Percentiles rank a stretch among this genome's conserved stretches.
Evolutionary conservation across 495 filamentous ascomycete species (phyloP).

Genomic region (Penicillium soppii): DNA sequence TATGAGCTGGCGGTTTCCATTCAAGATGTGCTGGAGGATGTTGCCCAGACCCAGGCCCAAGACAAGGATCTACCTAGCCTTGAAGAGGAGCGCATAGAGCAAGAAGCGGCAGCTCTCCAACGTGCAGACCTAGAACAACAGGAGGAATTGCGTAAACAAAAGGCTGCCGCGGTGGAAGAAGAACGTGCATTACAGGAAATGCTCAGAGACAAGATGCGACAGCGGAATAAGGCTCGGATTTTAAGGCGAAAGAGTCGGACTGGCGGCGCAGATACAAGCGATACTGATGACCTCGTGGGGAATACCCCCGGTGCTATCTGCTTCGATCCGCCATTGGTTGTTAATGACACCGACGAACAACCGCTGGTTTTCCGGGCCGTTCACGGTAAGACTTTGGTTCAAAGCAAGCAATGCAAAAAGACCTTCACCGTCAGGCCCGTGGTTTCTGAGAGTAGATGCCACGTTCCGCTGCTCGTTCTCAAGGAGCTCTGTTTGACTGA

Average conservation of each 20-base stretch:
- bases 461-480: conserved; percentile 62
- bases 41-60: conserved; percentile 67
- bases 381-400: conserved; percentile 57
- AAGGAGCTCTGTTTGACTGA: conserved; percentile 54
- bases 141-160: conserved; percentile 50
- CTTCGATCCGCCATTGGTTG: conserved; percentile 69
- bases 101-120: conserved; percentile 55
- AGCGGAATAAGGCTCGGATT: conserved; percentile 40
- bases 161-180: conserved; percentile 66
- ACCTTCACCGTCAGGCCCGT: conserved; percentile 70
- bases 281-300: conserved; percentile 31
- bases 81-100: conserved; percentile 81
- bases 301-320: conserved; percentile 50
- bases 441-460: conserved; percentile 44
- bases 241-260: conserved; percentile 41
- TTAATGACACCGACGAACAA: conserved; percentile 57
- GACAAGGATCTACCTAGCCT: conserved; percentile 77
- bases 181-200: conserved; percentile 71
- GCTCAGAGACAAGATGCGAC: conserved; percentile 71
- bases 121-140: conserved; percentile 54
- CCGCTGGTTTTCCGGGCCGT: conserved; percentile 62
- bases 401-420: conserved; percentile 54
- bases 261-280: conserved; percentile 30
- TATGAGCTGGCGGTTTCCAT: conserved; percentile 79
- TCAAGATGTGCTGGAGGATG: conserved; percentile 86